A percentile compares a stretch with the other conserved stretches of the same genome.
phyloP scores from a whole-genome alignment of 1,139 yeast genomes.

The Candida sp. region DNA sequence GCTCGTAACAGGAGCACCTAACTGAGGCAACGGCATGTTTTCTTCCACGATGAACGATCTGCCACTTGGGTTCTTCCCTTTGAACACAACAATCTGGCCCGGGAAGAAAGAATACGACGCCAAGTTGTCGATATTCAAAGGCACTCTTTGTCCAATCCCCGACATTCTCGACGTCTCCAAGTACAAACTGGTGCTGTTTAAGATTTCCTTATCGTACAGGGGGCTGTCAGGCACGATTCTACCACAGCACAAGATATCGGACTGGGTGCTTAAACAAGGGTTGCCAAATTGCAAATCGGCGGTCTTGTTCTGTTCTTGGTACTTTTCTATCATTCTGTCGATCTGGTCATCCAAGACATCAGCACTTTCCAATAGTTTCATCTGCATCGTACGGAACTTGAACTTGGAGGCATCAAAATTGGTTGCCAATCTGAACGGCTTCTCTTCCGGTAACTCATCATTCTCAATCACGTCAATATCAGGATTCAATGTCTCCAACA shows the following conservation, averaged over 20 bases:
- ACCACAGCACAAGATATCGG: slow-evolving; percentile 79
- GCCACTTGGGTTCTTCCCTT: slow-evolving; percentile 91
- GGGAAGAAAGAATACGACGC: slow-evolving; percentile 71
- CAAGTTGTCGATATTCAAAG: slow-evolving; percentile 55
- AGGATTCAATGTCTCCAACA: slow-evolving; percentile 69
- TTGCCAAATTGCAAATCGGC: slow-evolving; percentile 61
- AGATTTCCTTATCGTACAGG: slow-evolving; percentile 45
- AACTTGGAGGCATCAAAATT: slow-evolving; percentile 77
- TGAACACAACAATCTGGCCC: slow-evolving; percentile 86
- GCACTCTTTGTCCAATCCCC: slow-evolving; percentile 87
- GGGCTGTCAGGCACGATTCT: slow-evolving; percentile 89
- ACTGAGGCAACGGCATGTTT: slow-evolving; percentile 63
- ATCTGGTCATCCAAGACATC: slow-evolving; percentile 93
- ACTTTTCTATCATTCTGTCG: slow-evolving; percentile 61
- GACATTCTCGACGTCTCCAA: slow-evolving; percentile 83
- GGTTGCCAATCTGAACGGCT: slow-evolving; percentile 54
- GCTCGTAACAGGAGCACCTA: slow-evolving; percentile 71
- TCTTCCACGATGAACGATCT: slow-evolving; percentile 71
- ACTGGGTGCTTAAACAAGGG: slow-evolving; percentile 80
- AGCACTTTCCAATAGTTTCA: slow-evolving; percentile 83
- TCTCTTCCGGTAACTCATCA: slow-evolving; percentile 20
- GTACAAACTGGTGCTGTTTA: slow-evolving; percentile 69
- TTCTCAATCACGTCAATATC: slow-evolving; percentile 40
- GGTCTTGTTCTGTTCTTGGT: slow-evolving; percentile 48
- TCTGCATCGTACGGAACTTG: slow-evolving; percentile 88